phyloP scores from a whole-genome alignment of 805 yeast genomes.

The Metschnikowia borealis region DNA sequence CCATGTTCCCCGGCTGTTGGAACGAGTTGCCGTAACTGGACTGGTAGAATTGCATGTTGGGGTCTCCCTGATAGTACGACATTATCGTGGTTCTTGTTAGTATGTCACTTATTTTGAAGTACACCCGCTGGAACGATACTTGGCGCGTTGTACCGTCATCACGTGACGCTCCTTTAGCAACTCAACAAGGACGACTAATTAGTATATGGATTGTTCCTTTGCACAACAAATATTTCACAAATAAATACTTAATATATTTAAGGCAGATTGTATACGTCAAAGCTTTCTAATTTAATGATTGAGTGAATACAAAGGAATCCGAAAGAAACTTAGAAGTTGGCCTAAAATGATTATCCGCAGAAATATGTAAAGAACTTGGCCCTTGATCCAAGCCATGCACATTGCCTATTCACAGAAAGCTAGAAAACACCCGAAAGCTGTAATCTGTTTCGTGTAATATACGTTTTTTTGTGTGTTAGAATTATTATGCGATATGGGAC shows the following conservation, averaged over 20 bases:
- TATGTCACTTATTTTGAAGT: neutral
- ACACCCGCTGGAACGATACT: neutral
- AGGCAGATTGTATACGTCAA: too few relatives aligned
- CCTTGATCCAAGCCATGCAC: too few relatives aligned
- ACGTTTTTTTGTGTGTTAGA: neutral
- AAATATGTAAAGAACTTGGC: too few relatives aligned
- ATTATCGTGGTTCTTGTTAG: slow-evolving; percentile 16
- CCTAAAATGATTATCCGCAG: too few relatives aligned
- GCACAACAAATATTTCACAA: neutral
- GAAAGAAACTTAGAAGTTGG: too few relatives aligned
- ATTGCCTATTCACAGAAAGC: too few relatives aligned
- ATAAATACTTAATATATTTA: neutral
- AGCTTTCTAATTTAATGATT: too few relatives aligned
- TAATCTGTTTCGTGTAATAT: too few relatives aligned
- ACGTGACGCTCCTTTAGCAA: neutral
- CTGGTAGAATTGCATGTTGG: slow-evolving; percentile 42
- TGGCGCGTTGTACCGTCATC: slow-evolving; percentile 1
- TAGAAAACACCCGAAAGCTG: too few relatives aligned
- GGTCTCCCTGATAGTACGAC: slow-evolving; percentile 42
- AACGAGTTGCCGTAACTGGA: slow-evolving; percentile 33
- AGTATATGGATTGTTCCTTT: neutral
- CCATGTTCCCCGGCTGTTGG: slow-evolving; percentile 21
- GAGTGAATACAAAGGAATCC: too few relatives aligned
- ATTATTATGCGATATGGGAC: neutral
- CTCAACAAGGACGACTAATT: neutral